phyloP scores from a whole-genome alignment of 2,329 filamentous ascomycete species.

The Whalleya microplaca region DNA sequence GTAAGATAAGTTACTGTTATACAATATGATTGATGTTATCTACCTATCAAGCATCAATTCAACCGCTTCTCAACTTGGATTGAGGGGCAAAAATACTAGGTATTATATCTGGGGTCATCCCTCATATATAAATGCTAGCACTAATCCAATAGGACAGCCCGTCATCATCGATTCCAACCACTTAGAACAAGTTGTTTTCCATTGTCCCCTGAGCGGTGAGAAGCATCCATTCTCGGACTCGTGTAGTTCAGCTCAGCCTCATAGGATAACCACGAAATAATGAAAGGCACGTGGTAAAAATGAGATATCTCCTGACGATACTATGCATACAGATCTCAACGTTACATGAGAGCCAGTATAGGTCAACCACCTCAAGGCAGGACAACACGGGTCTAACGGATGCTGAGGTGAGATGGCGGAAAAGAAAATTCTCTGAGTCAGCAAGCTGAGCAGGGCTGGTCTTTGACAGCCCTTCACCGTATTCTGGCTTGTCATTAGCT shows the following conservation, averaged over 20 bases:
- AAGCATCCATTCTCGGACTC: conserved; percentile 8
- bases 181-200: background rate
- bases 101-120: too few species aligned
- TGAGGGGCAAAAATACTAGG: background rate
- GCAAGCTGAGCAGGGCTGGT: background rate
- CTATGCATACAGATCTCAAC: background rate
- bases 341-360: conserved; percentile 1
- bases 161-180: conserved; percentile 3
- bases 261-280: background rate
- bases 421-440: background rate
- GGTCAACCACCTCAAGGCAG: background rate
- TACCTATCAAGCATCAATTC: too few species aligned
- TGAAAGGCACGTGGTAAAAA: conserved; percentile 6
- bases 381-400: background rate
- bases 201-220: background rate
- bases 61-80: too few species aligned
- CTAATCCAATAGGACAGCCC: conserved; percentile 6
- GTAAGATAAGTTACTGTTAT: too few species aligned
- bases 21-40: too few species aligned
- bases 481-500: background rate
- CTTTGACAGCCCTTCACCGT: background rate
- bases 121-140: conserved; percentile 5
- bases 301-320: conserved; percentile 10
- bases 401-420: conserved; percentile 1
- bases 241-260: conserved; percentile 4